Conservation (phyloP, 305 asterid species). For the Plantago coronopus region DNA sequence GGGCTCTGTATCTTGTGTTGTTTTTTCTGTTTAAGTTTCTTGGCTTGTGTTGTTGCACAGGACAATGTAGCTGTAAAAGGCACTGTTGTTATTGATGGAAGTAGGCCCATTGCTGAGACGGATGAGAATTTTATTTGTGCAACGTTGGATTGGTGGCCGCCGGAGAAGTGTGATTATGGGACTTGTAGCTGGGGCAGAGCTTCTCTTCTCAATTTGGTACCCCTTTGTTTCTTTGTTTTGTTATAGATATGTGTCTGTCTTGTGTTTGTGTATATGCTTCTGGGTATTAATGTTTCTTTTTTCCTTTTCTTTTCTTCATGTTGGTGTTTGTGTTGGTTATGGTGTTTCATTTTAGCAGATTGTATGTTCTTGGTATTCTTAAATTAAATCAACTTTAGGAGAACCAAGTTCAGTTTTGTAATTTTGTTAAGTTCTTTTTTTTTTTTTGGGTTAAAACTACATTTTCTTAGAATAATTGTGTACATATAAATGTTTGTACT, state of each 20-base stretch:
- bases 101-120: conserved; percentile 33
- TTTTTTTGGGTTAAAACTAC: too few species aligned
- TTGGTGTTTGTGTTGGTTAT: conserved; percentile 2
- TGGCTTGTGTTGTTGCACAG: conserved; percentile 21
- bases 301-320: too few species aligned
- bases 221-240: conserved; percentile 20
- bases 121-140: conserved; percentile 73
- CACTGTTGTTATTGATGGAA: conserved; percentile 40
- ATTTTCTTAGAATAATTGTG: too few species aligned
- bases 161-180: conserved; percentile 71
- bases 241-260: too few species aligned
- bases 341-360: not conserved
- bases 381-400: too few species aligned
- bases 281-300: conserved; percentile 6
- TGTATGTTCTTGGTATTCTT: not conserved
- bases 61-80: conserved; percentile 21
- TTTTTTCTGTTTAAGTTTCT: conserved; percentile 22
- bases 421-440: too few species aligned
- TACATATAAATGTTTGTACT: too few species aligned
- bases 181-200: conserved; percentile 84
- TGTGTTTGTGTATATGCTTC: conserved; percentile 5
- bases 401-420: too few species aligned
- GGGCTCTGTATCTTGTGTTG: conserved; percentile 26
- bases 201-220: conserved; percentile 80
- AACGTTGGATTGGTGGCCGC: conserved; percentile 92